Conservation (phyloP, 1,284 basidiomycete genomes). For the Heterobasidion irregulare region DNA sequence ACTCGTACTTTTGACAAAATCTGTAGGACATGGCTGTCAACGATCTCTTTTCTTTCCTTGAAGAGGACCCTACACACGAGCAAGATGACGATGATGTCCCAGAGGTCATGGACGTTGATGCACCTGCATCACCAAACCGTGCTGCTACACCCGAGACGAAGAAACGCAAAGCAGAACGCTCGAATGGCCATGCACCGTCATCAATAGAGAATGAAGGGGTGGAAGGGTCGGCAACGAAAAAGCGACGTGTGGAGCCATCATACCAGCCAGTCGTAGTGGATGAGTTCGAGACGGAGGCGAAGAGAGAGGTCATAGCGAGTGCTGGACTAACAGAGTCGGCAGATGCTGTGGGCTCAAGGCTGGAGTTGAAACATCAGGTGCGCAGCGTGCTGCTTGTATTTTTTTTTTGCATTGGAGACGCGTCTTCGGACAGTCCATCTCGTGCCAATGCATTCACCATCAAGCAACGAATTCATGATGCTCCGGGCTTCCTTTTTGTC, state of each 20-base stretch:
- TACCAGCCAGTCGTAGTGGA: constrained; percentile 74
- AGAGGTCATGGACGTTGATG: constrained; percentile 15
- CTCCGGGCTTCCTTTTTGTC: background rate
- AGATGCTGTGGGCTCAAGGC: constrained; percentile 54
- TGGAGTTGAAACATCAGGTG: constrained; percentile 77
- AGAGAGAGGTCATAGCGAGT: constrained; percentile 79
- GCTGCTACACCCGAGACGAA: constrained; percentile 10
- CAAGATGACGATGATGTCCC: constrained; percentile 14
- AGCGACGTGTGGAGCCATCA: constrained; percentile 21
- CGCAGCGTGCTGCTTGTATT: constrained; percentile 8
- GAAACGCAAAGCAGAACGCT: constrained; percentile 19
- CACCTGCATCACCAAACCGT: background rate
- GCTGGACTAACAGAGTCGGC: constrained; percentile 70
- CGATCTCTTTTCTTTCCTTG: constrained; percentile 36
- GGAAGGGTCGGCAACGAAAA: background rate
- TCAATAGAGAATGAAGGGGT: background rate
- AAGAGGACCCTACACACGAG: constrained; percentile 14
- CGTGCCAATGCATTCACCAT: too few species aligned
- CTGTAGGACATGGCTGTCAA: constrained; percentile 18
- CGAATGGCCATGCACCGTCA: background rate
- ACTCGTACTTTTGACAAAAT: background rate
- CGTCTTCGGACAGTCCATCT: too few species aligned
- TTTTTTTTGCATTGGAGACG: background rate
- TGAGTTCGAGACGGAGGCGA: constrained; percentile 86
- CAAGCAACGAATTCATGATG: too few species aligned